Percentiles rank a stretch among this genome's conserved stretches.
Evolutionary conservation across 768 basidiomycete species (phyloP).

Genomic region (Boletellus ananiceps): DNA sequence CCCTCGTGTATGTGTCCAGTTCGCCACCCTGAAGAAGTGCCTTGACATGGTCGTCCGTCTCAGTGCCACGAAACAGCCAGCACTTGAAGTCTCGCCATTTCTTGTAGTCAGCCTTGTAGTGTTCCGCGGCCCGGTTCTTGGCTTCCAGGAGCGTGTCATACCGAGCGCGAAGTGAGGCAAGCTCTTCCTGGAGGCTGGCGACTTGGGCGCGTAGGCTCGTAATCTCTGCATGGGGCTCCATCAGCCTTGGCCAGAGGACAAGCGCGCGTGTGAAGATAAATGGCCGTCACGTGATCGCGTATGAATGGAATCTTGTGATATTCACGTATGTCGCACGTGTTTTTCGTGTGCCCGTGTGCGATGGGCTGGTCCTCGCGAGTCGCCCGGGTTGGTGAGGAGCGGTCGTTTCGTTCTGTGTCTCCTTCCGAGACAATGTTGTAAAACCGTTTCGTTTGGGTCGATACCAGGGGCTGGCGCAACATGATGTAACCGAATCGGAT

Average conservation of each 20-base stretch:
- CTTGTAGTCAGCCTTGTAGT: constrained; percentile 50
- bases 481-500: constrained; percentile 4
- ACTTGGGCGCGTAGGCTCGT: constrained; percentile 13
- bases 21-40: constrained; percentile 27
- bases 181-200: constrained; percentile 26
- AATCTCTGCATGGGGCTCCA: constrained; percentile 5
- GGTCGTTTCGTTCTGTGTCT: no score
- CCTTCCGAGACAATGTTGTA: no score
- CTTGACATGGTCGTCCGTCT: constrained; percentile 26
- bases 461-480: no score
- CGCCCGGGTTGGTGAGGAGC: no score
- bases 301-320: background rate
- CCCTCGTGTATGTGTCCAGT: constrained; percentile 21
- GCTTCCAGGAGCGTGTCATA: constrained; percentile 44
- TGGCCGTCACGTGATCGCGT: constrained; percentile 23
- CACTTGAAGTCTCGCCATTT: constrained; percentile 45
- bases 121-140: constrained; percentile 42
- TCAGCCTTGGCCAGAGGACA: background rate
- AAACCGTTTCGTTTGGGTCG: no score
- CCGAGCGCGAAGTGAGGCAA: constrained; percentile 34
- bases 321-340: background rate
- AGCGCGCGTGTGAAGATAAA: background rate
- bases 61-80: constrained; percentile 39
- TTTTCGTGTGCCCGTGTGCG: background rate
- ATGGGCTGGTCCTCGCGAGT: no score